These are phyloP conservation scores for Sporopachydermia lactativora DNA, from an alignment of 805 yeast genomes.

Conservation along the genomic window DNA sequence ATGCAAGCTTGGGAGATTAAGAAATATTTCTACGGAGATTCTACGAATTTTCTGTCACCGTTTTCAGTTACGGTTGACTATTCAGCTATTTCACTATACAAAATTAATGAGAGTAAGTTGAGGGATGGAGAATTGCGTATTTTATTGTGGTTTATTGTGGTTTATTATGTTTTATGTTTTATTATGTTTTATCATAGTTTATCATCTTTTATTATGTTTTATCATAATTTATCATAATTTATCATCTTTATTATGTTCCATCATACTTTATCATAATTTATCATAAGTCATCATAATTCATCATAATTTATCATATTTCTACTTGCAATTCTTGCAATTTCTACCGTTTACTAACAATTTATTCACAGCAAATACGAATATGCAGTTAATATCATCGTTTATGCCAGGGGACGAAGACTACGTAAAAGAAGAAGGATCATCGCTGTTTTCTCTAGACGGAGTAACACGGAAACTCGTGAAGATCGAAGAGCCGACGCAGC, in stretches of 20 bases:
- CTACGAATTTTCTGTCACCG: constrained; percentile 59
- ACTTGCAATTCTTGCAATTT: too few species aligned
- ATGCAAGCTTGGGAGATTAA: constrained; percentile 64
- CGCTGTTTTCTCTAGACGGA: constrained; percentile 4
- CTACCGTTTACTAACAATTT: too few species aligned
- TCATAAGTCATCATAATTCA: too few species aligned
- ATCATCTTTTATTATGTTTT: constrained; percentile 5
- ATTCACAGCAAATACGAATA: constrained; percentile 7
- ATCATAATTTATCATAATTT: too few species aligned
- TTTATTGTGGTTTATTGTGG: too few species aligned
- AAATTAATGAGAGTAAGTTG: constrained; percentile 30
- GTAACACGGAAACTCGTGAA: constrained; percentile 11
- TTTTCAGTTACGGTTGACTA: constrained; percentile 66
- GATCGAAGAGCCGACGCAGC: constrained; percentile 31
- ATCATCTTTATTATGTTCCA: too few species aligned
- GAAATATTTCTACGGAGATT: constrained; percentile 81
- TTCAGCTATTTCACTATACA: constrained; percentile 45
- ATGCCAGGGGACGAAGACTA: constrained; percentile 18
- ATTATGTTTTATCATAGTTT: constrained; percentile 3
- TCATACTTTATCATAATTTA: too few species aligned
- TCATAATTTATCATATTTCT: too few species aligned
- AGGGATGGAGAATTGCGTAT: too few species aligned
- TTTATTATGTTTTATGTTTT: too few species aligned
- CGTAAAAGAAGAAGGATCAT: constrained; percentile 7
- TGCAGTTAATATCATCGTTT: constrained; percentile 14